Conservation (phyloP, 805 yeast species). For the Candida nitratophila region DNA sequence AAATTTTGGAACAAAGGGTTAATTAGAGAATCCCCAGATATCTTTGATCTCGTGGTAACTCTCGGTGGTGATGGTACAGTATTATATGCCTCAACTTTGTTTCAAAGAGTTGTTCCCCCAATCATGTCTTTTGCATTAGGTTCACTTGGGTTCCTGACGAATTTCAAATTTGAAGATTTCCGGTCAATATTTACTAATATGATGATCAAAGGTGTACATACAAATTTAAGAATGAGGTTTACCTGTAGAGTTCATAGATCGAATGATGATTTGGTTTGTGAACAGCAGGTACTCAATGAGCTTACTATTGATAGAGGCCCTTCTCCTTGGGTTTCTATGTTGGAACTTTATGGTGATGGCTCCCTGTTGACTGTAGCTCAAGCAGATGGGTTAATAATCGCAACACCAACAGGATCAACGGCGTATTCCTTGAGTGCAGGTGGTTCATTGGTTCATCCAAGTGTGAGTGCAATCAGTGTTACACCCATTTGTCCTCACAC, state of each 20-base stretch:
- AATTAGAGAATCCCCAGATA: constrained; percentile 36
- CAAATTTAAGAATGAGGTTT: constrained; percentile 80
- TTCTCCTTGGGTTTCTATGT: constrained; percentile 82
- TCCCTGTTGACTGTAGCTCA: constrained; percentile 81
- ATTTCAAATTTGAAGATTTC: constrained; percentile 72
- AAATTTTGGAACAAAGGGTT: constrained; percentile 66
- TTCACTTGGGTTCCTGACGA: constrained; percentile 86
- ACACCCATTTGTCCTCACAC: constrained; percentile 98
- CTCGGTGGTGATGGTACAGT: constrained; percentile 98
- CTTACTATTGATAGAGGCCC: constrained; percentile 92
- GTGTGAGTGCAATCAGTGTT: constrained; percentile 84
- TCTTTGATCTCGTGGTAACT: constrained; percentile 74
- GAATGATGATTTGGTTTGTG: constrained; percentile 48
- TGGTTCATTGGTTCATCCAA: constrained; percentile 91
- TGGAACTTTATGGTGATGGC: constrained; percentile 86
- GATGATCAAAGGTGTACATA: constrained; percentile 63
- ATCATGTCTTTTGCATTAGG: constrained; percentile 85
- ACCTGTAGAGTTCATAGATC: constrained; percentile 64
- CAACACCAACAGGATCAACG: constrained; percentile 95
- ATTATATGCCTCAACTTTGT: constrained; percentile 76
- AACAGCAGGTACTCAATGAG: constrained; percentile 82
- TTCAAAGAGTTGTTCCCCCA: constrained; percentile 86
- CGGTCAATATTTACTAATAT: constrained; percentile 49
- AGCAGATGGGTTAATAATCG: constrained; percentile 88
- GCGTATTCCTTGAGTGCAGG: constrained; percentile 95